Evolutionary conservation across 2,329 filamentous ascomycete genomes (phyloP).

Genomic region (Claviceps sp.): DNA sequence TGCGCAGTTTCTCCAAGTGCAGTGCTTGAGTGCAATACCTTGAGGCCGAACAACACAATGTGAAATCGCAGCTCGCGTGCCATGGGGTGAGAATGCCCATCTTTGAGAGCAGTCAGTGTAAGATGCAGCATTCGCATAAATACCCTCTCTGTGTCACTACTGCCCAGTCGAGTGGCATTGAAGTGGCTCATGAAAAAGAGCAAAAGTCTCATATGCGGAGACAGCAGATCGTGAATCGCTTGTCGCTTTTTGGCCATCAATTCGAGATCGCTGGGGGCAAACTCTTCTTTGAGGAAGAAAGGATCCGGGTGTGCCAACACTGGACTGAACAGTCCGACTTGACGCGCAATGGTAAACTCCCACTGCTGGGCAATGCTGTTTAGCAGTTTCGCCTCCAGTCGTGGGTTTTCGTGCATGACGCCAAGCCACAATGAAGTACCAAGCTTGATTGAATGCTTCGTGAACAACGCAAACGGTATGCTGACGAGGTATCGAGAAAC

Average conservation of each 20-base stretch:
- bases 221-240: conserved; percentile 65
- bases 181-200: conserved; percentile 93
- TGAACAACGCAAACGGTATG: conserved; percentile 88
- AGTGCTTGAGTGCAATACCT: conserved; percentile 60
- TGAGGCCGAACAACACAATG: conserved; percentile 68
- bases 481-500: conserved; percentile 79
- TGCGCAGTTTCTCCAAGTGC: conserved; percentile 49
- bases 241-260: conserved; percentile 63
- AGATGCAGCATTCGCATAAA: conserved; percentile 71
- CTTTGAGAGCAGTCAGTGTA: conserved; percentile 62
- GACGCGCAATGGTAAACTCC: conserved; percentile 69
- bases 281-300: conserved; percentile 83
- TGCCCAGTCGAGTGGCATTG: conserved; percentile 80
- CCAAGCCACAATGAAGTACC: conserved; percentile 94
- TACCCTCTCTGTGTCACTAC: conserved; percentile 63
- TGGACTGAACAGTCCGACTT: conserved; percentile 68
- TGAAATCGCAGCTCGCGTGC: conserved; percentile 87
- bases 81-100: conserved; percentile 66
- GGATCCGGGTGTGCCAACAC: conserved; percentile 66
- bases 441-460: conserved; percentile 87
- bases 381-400: conserved; percentile 73
- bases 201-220: conserved; percentile 72
- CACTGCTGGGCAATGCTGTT: conserved; percentile 82
- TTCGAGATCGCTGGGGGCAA: conserved; percentile 77
- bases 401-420: conserved; percentile 89